These are phyloP conservation scores for Diaporthe velutina DNA, from an alignment of 2,329 filamentous ascomycete species.

Conservation along the genomic window DNA sequence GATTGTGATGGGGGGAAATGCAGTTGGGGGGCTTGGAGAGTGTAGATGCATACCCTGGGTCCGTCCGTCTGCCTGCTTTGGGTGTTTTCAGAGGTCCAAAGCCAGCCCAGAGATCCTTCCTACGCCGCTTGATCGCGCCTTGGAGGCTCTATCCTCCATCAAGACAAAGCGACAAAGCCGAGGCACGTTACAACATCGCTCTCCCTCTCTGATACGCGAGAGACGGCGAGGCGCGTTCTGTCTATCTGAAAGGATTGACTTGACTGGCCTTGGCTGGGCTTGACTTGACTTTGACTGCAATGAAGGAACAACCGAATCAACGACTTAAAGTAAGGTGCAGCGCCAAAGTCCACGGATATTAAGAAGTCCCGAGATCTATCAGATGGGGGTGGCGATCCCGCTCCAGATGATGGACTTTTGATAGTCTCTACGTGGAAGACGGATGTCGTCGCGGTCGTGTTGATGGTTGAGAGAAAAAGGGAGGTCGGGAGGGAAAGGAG, in stretches of 20 bases:
- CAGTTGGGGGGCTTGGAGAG: conserved; percentile 31
- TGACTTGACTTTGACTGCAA: conserved; percentile 32
- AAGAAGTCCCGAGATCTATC: conserved; percentile 27
- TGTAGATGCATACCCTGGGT: conserved; percentile 40
- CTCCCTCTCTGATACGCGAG: conserved; percentile 26
- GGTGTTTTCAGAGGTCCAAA: conserved; percentile 20
- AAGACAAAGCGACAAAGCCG: conserved; percentile 34
- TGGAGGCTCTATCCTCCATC: conserved; percentile 39
- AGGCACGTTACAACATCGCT: conserved; percentile 39
- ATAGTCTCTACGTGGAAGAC: conserved; percentile 35
- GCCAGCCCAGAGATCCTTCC: conserved; percentile 37
- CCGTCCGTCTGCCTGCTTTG: conserved; percentile 21
- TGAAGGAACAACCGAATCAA: conserved; percentile 35
- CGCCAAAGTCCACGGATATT: conserved; percentile 29
- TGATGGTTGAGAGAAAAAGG: conserved; percentile 45
- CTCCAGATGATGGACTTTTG: conserved; percentile 28
- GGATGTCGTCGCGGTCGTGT: conserved; percentile 34
- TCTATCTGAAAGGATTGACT: conserved; percentile 38
- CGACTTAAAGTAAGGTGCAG: conserved; percentile 25
- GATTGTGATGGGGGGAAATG: conserved; percentile 16
- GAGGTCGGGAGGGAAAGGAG: conserved; percentile 40
- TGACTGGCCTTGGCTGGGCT: conserved; percentile 25
- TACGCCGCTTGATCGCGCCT: conserved; percentile 37
- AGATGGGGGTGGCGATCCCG: conserved; percentile 16
- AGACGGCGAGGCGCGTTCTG: conserved; percentile 35